Evolutionary conservation across 2,329 filamentous ascomycete genomes (phyloP).

Genomic region (Fusarium illudens): DNA sequence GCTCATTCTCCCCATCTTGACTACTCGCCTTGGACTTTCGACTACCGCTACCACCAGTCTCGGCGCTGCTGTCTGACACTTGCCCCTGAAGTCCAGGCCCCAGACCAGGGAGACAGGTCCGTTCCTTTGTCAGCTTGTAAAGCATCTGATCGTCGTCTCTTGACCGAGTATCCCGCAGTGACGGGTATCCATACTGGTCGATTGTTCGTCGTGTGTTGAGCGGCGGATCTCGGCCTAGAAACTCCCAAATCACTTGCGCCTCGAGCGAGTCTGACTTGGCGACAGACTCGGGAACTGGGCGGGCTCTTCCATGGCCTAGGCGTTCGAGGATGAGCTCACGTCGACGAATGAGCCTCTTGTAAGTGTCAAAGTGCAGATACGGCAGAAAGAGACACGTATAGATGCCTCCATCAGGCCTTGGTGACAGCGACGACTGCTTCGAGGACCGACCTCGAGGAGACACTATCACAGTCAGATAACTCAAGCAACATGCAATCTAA

Average conservation of each 20-base stretch:
- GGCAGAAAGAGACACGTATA: slow-evolving; percentile 64
- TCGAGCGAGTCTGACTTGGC: slow-evolving; percentile 65
- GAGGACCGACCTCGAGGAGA: slow-evolving; percentile 48
- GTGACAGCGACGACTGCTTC: slow-evolving; percentile 43
- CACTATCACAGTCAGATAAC: slow-evolving; percentile 29
- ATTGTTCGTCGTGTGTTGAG: slow-evolving; percentile 69
- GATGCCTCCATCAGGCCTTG: slow-evolving; percentile 41
- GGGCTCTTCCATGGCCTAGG: slow-evolving; percentile 61
- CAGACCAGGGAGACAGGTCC: slow-evolving; percentile 37
- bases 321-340: slow-evolving; percentile 63
- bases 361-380: slow-evolving; percentile 72
- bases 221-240: slow-evolving; percentile 66
- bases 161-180: slow-evolving; percentile 65
- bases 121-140: slow-evolving; percentile 69
- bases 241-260: slow-evolving; percentile 69
- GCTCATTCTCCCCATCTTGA: slow-evolving; percentile 45
- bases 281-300: slow-evolving; percentile 64
- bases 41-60: slow-evolving; percentile 40
- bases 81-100: slow-evolving; percentile 41
- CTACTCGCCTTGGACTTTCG: slow-evolving; percentile 42
- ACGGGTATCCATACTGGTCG: slow-evolving; percentile 71
- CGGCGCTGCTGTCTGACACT: slow-evolving; percentile 42
- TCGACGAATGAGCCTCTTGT: slow-evolving; percentile 64
- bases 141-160: slow-evolving; percentile 73
- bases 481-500: accelerated